phyloP scores from a whole-genome alignment of 2,329 filamentous ascomycete species.

The Paecilomyces formosus region DNA sequence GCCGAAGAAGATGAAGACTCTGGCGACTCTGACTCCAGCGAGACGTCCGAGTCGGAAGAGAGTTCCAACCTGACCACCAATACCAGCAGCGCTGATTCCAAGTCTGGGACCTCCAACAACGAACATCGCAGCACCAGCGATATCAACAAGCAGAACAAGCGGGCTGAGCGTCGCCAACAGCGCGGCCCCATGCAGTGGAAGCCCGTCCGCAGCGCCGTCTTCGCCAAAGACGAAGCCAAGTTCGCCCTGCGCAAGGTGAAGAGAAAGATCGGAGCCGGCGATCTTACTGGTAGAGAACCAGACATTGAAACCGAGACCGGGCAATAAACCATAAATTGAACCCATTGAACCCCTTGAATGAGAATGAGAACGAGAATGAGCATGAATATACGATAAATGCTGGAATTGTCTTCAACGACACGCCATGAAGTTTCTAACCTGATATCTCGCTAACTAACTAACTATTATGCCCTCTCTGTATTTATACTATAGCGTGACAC shows the following conservation, averaged over 20 bases:
- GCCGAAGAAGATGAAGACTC: conserved; percentile 5
- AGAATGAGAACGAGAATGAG: not conserved
- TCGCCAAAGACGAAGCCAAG: conserved; percentile 80
- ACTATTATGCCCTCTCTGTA: no score
- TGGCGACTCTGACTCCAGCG: conserved; percentile 4
- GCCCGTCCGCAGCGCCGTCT: conserved; percentile 75
- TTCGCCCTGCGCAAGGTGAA: conserved; percentile 69
- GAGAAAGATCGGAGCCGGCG: conserved; percentile 59
- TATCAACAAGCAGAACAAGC: conserved; percentile 30
- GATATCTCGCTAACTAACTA: no score
- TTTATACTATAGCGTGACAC: no score
- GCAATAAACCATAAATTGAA: not conserved
- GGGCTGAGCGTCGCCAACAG: conserved; percentile 69
- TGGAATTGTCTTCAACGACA: not conserved
- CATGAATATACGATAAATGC: not conserved
- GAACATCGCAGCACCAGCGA: conserved; percentile 8
- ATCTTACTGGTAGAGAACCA: conserved; percentile 71
- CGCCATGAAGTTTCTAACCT: no score
- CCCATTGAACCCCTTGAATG: no score
- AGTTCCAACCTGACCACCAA: conserved; percentile 4
- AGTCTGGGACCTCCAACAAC: conserved; percentile 6
- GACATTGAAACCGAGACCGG: conserved; percentile 71
- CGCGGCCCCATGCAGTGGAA: conserved; percentile 93
- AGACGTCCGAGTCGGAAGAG: not conserved
- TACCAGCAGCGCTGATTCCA: conserved; percentile 3